These are phyloP conservation scores for Raphanus sativus DNA, from an alignment of 345 rosid genomes.

Conservation along the genomic window DNA sequence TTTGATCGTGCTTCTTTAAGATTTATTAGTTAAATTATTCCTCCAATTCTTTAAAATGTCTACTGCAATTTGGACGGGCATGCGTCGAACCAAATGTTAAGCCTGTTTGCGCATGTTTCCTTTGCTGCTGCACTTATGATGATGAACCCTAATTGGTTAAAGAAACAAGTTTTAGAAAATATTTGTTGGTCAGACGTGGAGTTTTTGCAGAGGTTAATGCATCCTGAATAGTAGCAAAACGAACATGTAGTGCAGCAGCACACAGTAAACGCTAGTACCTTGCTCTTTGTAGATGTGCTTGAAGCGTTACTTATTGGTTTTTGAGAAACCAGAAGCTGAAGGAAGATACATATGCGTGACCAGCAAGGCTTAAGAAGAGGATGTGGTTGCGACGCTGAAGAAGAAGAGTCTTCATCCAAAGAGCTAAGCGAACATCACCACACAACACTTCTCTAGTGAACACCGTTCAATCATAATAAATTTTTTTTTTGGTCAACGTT, in stretches of 20 bases:
- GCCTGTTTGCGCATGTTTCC: slow-evolving; percentile 61
- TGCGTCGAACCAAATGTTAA: slow-evolving; percentile 52
- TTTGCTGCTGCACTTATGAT: slow-evolving; percentile 44
- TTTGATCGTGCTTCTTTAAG: neutral
- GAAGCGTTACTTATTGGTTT: slow-evolving; percentile 57
- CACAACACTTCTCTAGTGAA: neutral
- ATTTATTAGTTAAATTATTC: neutral
- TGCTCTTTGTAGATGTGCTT: slow-evolving; percentile 50
- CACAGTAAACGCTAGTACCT: slow-evolving; percentile 52
- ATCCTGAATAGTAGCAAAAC: slow-evolving; percentile 36
- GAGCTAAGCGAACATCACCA: slow-evolving; percentile 38
- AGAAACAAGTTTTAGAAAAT: slow-evolving; percentile 50
- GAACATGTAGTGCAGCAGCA: slow-evolving; percentile 61
- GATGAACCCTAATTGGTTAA: slow-evolving; percentile 61
- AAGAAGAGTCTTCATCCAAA: slow-evolving; percentile 49
- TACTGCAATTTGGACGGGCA: slow-evolving; percentile 28
- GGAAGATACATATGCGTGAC: slow-evolving; percentile 63
- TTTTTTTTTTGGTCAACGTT: too few species aligned
- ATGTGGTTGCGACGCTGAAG: slow-evolving; percentile 52
- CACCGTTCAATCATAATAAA: neutral
- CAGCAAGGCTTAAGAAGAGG: slow-evolving; percentile 27
- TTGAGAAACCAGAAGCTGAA: slow-evolving; percentile 61
- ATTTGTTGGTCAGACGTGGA: slow-evolving; percentile 65
- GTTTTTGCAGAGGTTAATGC: slow-evolving; percentile 50
- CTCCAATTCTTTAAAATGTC: neutral